A percentile compares a stretch with the other conserved stretches of the same genome.
phyloP scores from a whole-genome alignment of 2,329 filamentous ascomycete genomes.

The Monosporascus sp. region DNA sequence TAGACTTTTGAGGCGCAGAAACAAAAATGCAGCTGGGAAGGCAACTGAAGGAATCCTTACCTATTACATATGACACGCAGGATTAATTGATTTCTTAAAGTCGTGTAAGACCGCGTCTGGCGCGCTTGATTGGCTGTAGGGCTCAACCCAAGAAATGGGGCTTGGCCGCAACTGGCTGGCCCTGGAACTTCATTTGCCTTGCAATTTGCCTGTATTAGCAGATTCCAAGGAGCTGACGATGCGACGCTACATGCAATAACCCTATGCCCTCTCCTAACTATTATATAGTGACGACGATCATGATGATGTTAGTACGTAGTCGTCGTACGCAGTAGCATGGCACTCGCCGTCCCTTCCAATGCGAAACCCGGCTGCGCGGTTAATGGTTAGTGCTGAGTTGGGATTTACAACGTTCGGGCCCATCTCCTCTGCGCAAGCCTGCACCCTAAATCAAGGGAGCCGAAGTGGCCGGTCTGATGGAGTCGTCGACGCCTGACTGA shows the following conservation, averaged over 20 bases:
- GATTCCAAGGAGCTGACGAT: conserved; percentile 23
- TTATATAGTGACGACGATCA: too few relatives aligned
- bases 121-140: conserved; percentile 28
- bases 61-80: conserved; percentile 29
- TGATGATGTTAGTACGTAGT: too few relatives aligned
- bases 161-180: conserved; percentile 23
- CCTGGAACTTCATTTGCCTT: conserved; percentile 15
- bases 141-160: conserved; percentile 15
- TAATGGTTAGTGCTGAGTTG: too few relatives aligned
- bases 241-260: conserved; percentile 14
- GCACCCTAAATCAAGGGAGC: neutral
- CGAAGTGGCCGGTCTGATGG: neutral
- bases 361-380: too few relatives aligned
- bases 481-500: neutral
- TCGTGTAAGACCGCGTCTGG: conserved; percentile 33
- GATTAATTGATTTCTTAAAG: conserved; percentile 32
- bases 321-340: too few relatives aligned
- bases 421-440: too few relatives aligned
- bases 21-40: too few relatives aligned
- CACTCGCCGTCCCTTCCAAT: too few relatives aligned
- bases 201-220: conserved; percentile 19
- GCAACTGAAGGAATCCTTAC: too few relatives aligned
- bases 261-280: too few relatives aligned
- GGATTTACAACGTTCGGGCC: too few relatives aligned
- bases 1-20: too few relatives aligned